phyloP scores from a whole-genome alignment of 768 basidiomycete genomes.

The Mycena latifolia region DNA sequence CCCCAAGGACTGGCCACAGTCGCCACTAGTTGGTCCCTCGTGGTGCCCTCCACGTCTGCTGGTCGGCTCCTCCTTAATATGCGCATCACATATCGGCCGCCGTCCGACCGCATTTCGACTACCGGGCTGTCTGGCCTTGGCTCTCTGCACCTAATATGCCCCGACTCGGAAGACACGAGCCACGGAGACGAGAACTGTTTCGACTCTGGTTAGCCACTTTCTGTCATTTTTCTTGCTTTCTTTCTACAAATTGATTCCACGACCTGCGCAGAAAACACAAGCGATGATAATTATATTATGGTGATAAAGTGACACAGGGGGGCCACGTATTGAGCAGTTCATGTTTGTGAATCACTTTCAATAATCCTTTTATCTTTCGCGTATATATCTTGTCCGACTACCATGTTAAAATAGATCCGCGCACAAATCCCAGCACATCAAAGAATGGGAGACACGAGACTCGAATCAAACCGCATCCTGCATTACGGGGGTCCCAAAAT shows the following conservation, averaged over 20 bases:
- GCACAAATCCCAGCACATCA: too few species aligned
- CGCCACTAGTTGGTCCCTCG: slow-evolving; percentile 35
- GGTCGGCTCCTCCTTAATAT: slow-evolving; percentile 33
- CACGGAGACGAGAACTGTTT: background rate
- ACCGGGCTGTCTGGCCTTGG: slow-evolving; percentile 27
- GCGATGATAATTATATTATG: background rate
- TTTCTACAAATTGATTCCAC: too few species aligned
- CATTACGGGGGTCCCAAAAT: slow-evolving; percentile 26
- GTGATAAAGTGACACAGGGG: background rate
- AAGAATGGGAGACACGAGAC: too few species aligned
- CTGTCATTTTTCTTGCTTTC: too few species aligned
- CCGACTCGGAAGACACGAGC: background rate
- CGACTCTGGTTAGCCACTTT: slow-evolving; percentile 2
- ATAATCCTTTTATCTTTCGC: too few species aligned
- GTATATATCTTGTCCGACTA: too few species aligned
- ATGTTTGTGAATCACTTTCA: background rate
- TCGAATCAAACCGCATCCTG: slow-evolving; percentile 24
- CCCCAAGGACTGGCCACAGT: slow-evolving; percentile 29
- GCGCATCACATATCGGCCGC: slow-evolving; percentile 18
- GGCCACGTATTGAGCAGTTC: background rate
- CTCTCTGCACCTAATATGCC: slow-evolving; percentile 27
- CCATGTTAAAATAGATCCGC: too few species aligned
- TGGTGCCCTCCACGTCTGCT: slow-evolving; percentile 33
- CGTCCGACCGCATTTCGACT: slow-evolving; percentile 24
- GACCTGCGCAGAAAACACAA: background rate